A percentile compares a stretch with the other conserved stretches of the same genome.
Evolutionary conservation across 148 eudicot species (phyloP).

Genomic region (Rheum nobile): DNA sequence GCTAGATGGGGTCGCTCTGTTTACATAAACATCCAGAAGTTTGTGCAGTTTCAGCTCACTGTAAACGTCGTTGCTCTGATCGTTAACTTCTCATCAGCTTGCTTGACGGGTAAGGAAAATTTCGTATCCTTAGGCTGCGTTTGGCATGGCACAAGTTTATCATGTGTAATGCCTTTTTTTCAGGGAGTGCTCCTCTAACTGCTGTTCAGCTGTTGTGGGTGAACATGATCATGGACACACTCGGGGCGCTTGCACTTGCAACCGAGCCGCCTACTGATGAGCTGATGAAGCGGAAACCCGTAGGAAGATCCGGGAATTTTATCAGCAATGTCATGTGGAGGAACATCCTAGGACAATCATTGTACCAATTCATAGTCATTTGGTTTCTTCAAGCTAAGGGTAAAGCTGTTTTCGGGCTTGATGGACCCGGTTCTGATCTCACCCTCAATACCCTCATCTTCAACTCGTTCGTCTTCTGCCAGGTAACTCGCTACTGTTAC

Average conservation of each 20-base stretch:
- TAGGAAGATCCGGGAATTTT: slow-evolving; percentile 56
- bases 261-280: slow-evolving; percentile 62
- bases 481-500: slow-evolving; percentile 22
- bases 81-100: slow-evolving; percentile 25
- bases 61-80: slow-evolving; percentile 30
- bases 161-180: not conserved
- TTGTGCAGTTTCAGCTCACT: slow-evolving; percentile 34
- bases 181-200: slow-evolving; percentile 60
- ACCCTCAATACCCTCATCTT: slow-evolving; percentile 52
- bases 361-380: slow-evolving; percentile 45
- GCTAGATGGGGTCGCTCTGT: slow-evolving; percentile 35
- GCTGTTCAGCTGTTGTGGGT: slow-evolving; percentile 75
- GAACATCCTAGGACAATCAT: slow-evolving; percentile 57
- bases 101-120: slow-evolving; percentile 16
- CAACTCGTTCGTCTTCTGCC: slow-evolving; percentile 65
- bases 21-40: slow-evolving; percentile 31
- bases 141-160: not conserved
- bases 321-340: slow-evolving; percentile 72
- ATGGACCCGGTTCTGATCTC: slow-evolving; percentile 32
- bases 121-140: not conserved
- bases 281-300: slow-evolving; percentile 49
- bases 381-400: slow-evolving; percentile 52
- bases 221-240: slow-evolving; percentile 75
- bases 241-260: slow-evolving; percentile 63
- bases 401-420: slow-evolving; percentile 28